Conservation (phyloP, 2,329 filamentous ascomycete species). For the Lachnellula cervina region DNA sequence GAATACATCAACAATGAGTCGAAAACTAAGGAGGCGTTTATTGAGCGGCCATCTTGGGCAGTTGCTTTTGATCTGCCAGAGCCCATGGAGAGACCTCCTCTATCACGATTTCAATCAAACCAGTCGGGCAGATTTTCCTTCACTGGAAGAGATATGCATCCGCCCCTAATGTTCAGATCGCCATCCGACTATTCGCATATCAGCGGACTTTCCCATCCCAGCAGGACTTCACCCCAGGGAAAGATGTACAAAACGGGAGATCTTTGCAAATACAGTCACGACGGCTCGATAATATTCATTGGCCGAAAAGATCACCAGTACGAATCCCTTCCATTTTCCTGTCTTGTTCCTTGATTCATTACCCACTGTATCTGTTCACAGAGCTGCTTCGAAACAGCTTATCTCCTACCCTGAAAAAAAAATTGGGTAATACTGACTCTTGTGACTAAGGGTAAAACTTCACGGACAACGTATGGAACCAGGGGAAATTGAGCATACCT, state of each 20-base stretch:
- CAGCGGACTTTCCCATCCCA: neutral
- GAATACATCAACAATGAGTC: constrained; percentile 55
- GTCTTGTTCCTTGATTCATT: neutral
- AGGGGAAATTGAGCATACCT: constrained; percentile 42
- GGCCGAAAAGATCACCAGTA: constrained; percentile 60
- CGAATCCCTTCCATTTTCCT: neutral
- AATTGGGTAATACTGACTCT: neutral
- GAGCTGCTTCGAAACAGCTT: too few species aligned
- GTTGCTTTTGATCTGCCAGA: neutral
- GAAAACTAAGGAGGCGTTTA: constrained; percentile 55
- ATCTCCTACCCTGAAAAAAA: neutral
- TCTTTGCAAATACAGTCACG: constrained; percentile 48
- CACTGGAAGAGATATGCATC: neutral
- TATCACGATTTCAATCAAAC: neutral
- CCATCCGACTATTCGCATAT: neutral
- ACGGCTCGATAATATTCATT: constrained; percentile 50
- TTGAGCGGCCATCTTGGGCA: constrained; percentile 33
- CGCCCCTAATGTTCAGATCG: neutral
- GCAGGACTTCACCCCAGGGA: constrained; percentile 30
- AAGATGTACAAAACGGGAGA: constrained; percentile 58
- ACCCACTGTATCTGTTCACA: neutral
- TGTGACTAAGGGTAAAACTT: constrained; percentile 48
- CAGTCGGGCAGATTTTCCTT: neutral
- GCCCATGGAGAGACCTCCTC: neutral
- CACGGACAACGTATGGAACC: constrained; percentile 61